These are phyloP conservation scores for Rhipidocladum racemiflorum DNA, from an alignment of 176 grass and related monocot species.

Conservation along the genomic window DNA sequence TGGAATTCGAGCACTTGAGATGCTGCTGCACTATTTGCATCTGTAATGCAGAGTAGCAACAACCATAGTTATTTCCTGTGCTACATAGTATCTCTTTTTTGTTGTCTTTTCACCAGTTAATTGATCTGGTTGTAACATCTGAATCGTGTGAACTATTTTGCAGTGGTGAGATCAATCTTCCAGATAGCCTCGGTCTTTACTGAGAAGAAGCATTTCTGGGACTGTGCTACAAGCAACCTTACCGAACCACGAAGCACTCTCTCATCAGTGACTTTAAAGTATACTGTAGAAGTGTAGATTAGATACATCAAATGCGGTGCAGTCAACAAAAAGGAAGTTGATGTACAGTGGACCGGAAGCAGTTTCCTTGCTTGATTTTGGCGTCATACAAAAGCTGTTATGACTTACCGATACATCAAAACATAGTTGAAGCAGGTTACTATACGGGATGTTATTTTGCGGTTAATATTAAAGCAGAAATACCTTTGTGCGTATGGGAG, in stretches of 20 bases:
- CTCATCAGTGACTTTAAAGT: too few species aligned
- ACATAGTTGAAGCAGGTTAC: background rate
- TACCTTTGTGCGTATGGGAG: background rate
- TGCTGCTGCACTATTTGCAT: conserved; percentile 11
- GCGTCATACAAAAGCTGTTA: background rate
- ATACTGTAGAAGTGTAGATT: too few species aligned
- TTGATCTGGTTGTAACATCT: too few species aligned
- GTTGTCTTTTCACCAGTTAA: background rate
- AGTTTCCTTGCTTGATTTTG: background rate
- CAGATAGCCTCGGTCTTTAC: too few species aligned
- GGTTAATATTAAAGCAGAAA: background rate
- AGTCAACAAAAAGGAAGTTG: too few species aligned
- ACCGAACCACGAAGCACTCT: too few species aligned
- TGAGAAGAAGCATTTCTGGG: too few species aligned
- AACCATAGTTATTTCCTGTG: background rate
- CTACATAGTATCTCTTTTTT: background rate
- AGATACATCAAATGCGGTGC: too few species aligned
- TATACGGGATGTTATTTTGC: background rate
- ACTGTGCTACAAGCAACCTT: too few species aligned
- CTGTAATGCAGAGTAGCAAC: background rate
- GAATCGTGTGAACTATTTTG: too few species aligned
- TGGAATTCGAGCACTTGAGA: conserved; percentile 10
- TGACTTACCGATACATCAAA: background rate
- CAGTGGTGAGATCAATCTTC: too few species aligned
- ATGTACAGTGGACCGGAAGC: too few species aligned